These are phyloP conservation scores for Adansonia gregorii DNA, from an alignment of 441 rosid genomes.

Conservation along the genomic window DNA sequence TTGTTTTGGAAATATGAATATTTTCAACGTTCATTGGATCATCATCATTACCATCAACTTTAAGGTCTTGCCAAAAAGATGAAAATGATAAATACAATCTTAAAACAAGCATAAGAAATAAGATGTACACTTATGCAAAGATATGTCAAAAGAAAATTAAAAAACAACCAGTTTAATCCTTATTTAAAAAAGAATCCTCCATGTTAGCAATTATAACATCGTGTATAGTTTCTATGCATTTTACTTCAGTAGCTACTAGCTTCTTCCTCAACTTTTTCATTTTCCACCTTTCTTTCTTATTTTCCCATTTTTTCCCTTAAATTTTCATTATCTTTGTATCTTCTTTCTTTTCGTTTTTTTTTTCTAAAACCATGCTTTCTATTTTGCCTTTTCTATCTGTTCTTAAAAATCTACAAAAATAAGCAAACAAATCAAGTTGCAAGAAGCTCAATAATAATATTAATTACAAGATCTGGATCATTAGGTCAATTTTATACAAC, in stretches of 20 bases:
- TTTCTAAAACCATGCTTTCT: conserved; percentile 70
- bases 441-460: conserved; percentile 6
- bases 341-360: conserved; percentile 60
- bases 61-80: conserved; percentile 30
- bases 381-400: conserved; percentile 87
- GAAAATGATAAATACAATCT: not conserved
- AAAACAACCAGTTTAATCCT: conserved; percentile 45
- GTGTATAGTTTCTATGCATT: conserved; percentile 34
- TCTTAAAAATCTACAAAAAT: conserved; percentile 70
- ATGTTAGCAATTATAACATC: conserved; percentile 54
- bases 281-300: conserved; percentile 41
- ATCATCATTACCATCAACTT: conserved; percentile 29
- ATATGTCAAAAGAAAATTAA: not conserved
- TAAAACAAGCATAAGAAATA: not conserved
- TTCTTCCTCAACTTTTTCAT: conserved; percentile 37
- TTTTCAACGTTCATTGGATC: conserved; percentile 42
- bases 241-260: conserved; percentile 38
- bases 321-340: no score
- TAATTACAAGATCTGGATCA: not conserved
- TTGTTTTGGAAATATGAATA: conserved; percentile 36
- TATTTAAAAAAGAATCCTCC: conserved; percentile 54
- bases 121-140: not conserved
- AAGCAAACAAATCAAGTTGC: conserved; percentile 16
- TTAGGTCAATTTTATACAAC: not conserved
- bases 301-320: no score